Evolutionary conservation across 2,329 filamentous ascomycete genomes (phyloP), one percentile per base, ranked within the genome.

Genomic region (Metarhizium robertsii): DNA sequence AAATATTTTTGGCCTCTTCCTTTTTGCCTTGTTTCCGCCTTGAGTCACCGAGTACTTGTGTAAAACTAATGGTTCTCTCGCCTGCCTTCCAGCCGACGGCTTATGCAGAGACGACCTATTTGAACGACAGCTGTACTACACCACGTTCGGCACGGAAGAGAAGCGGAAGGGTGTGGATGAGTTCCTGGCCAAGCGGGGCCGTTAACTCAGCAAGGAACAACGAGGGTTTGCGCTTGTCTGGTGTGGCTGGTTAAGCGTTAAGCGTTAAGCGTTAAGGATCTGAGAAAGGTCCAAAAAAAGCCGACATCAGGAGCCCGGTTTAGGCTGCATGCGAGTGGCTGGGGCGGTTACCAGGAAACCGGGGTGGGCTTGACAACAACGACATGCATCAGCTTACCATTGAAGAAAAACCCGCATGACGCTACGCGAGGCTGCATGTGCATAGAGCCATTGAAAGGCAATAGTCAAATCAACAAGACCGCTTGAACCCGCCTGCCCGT

Each of bases 41-140:
- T 25, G 25, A 4, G 3, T 25, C 25, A 1, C 25, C 25, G 25
- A 25, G 3, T 25, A 25, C 25, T 25, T 25, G 25, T 25, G 25
- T 25, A 25, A 25, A 25, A 25, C 53, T 53, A 52, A 50, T 18
- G 16, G 25, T 38, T 47, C 8, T 54, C 52, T 52, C 32, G 32
- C 3, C 49, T 32, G 20, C 20, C 45, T 25, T 56, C 16, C 52
- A 64, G 66, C 61, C 46, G 64, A 68, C 55, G 60, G 59, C 46
- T 53, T 63, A 36, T 62, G 62, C 38, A 59, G 62, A 29, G 65
- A 69, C 53, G 66, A 71, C 54, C 61, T 66, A 40, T 65, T 70
- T 46, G 69, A 72, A 59, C 62, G 68, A 52, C 62, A 63, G 52
- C 58, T 72, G 34, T 72, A 72, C 57, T 70, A 69, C 54, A 62